Evolutionary conservation across 495 filamentous ascomycete genomes (phyloP).

Genomic region (Hyaloscypha variabilis): DNA sequence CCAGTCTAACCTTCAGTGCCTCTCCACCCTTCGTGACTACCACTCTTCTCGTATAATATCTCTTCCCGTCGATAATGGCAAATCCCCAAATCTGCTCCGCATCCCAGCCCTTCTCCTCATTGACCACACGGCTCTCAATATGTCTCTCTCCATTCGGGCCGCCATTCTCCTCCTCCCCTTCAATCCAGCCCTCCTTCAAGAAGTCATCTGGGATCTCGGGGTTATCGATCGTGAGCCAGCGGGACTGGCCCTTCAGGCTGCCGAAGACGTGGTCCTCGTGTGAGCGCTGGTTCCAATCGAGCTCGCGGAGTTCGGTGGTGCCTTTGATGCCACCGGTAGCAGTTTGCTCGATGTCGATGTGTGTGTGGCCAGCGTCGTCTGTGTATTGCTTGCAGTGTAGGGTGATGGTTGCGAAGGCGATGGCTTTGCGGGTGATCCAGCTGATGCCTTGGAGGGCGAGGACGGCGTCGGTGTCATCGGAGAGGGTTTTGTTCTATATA

Average conservation of each 20-base stretch:
- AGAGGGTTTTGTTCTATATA: conserved; percentile 76
- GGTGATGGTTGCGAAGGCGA: conserved; percentile 71
- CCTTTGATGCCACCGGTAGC: conserved; percentile 66
- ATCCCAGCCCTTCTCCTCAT: conserved; percentile 58
- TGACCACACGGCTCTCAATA: conserved; percentile 57
- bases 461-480: conserved; percentile 68
- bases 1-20: conserved; percentile 65
- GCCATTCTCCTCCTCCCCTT: conserved; percentile 48
- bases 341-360: conserved; percentile 82
- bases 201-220: conserved; percentile 40
- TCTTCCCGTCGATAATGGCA: conserved; percentile 52
- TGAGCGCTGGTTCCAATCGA: conserved; percentile 70
- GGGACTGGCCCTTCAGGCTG: conserved; percentile 60
- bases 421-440: conserved; percentile 81
- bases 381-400: conserved; percentile 68
- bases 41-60: conserved; percentile 69
- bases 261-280: conserved; percentile 87
- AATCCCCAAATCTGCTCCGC: conserved; percentile 62
- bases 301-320: conserved; percentile 68
- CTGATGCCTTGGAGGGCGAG: conserved; percentile 81
- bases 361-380: conserved; percentile 48
- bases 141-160: conserved; percentile 51
- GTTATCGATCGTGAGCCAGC: conserved; percentile 44
- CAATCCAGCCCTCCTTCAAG: conserved; percentile 53
- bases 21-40: conserved; percentile 65